Conservation (phyloP, 1,284 basidiomycete genomes). For the Apiotrichum akiyoshidainum region DNA sequence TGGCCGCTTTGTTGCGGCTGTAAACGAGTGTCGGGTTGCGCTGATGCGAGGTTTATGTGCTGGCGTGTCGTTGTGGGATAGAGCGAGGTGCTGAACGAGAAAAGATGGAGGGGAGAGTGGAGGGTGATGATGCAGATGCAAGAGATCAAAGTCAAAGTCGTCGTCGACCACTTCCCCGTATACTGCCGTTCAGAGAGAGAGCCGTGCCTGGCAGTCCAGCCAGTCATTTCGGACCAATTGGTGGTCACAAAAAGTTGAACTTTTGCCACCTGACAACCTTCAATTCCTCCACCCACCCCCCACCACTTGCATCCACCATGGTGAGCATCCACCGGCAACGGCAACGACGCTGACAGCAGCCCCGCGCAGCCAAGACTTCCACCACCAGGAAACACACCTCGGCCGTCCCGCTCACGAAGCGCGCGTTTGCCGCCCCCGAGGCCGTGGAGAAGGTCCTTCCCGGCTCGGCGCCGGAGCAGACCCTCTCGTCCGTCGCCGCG, state of each 20-base stretch:
- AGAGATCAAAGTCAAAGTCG: not conserved
- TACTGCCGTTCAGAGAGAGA: not conserved
- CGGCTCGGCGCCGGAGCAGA: slow-evolving; percentile 14
- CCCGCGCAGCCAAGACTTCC: slow-evolving; percentile 26
- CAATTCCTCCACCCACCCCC: not conserved
- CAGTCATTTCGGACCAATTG: not conserved
- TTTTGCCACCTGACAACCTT: slow-evolving; percentile 3
- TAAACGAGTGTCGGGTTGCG: not conserved
- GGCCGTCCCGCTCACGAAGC: slow-evolving; percentile 28
- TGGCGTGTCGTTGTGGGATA: too few species aligned
- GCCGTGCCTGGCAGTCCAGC: not conserved
- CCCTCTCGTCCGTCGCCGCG: slow-evolving; percentile 5
- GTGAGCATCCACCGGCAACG: not conserved
- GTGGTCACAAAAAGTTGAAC: not conserved
- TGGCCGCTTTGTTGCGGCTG: not conserved
- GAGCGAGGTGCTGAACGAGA: too few species aligned
- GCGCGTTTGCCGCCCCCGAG: slow-evolving; percentile 20
- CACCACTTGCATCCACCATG: slow-evolving; percentile 7
- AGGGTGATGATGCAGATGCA: too few species aligned
- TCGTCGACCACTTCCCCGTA: not conserved
- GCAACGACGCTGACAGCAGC: slow-evolving; percentile 20
- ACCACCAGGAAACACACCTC: slow-evolving; percentile 22
- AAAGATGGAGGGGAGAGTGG: too few species aligned
- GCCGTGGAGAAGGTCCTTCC: slow-evolving; percentile 21
- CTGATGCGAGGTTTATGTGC: too few species aligned